A percentile compares a stretch with the other conserved stretches of the same genome.
Evolutionary conservation across 805 yeast species (phyloP).

Genomic region (Spathaspora arborariae): DNA sequence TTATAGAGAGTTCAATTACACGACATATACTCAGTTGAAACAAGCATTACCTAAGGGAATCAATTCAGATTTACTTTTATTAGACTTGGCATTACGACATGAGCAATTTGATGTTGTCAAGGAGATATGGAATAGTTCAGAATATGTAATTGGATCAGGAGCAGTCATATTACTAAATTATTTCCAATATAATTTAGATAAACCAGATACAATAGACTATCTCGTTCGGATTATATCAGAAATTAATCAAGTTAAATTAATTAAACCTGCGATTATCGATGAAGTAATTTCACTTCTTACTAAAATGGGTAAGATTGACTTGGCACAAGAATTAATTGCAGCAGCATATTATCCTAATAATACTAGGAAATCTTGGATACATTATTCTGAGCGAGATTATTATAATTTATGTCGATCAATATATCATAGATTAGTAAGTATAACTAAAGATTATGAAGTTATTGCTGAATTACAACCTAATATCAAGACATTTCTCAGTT

Average conservation of each 20-base stretch:
- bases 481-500: constrained; percentile 21
- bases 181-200: constrained; percentile 4
- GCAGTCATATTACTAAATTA: constrained; percentile 5
- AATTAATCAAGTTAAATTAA: background rate
- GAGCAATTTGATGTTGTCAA: constrained; percentile 16
- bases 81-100: constrained; percentile 28
- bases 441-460: constrained; percentile 10
- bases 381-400: background rate
- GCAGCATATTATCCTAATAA: background rate
- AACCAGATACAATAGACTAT: background rate
- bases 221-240: constrained; percentile 1
- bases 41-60: constrained; percentile 8
- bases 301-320: background rate
- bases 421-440: constrained; percentile 13
- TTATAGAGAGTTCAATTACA: constrained; percentile 16
- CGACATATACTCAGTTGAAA: constrained; percentile 16
- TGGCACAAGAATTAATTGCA: constrained; percentile 4
- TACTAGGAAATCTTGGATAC: constrained; percentile 11
- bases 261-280: background rate
- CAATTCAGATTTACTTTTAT: constrained; percentile 9
- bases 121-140: constrained; percentile 10
- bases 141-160: background rate
- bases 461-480: constrained; percentile 18
- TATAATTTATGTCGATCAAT: constrained; percentile 8
- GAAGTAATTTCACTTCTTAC: constrained; percentile 4